Evolutionary conservation across 257 asterid species (phyloP), one percentile per base, ranked within the genome.

Genomic region (Ehretia macrophylla): DNA sequence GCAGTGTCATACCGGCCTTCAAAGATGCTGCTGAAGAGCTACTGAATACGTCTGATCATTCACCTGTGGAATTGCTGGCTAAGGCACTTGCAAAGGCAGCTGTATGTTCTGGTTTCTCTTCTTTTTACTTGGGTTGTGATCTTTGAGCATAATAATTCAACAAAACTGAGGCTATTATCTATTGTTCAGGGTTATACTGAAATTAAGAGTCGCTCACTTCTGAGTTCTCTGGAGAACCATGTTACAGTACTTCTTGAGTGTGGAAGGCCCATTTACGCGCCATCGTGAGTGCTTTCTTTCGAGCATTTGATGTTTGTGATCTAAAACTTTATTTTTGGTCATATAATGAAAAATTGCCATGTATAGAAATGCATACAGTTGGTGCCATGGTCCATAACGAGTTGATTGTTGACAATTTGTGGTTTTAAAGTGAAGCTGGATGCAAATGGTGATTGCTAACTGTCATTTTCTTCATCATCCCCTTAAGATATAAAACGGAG

Each of bases 61-160:
- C 95, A 23, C 85, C 97, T n/a, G 56, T 79, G 18, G 97, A 89
- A 48, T 75, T 89, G 51, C 96, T 93, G 42, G 94, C 97, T 4
- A 93, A 93, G 77, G 99, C 99, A 61, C 84, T 93, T 62, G 99
- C 99, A 23, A 89, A 79, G 64, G 92, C 99, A 74, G 87, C 92
- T 72, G 99, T 92, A 78, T 68, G 99, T 74, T 62, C 18, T 52
- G 35, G 0, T 52, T 52, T 3, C 38, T 8, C 5, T 1, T 18
- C 38, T 22, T 52, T 1, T 22, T 32, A 21, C 17, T 52, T 52
- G 18, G 27, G 10, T 22, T 52, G 17, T 52, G 11, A 16, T 52
- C 2, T 12, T 11, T 21, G 12, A 21, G 16, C 3, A 8, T n/a
- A 47, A 3, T 49, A 49, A 49, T 12, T n/a, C 54, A 17, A 49